Conservation (phyloP, 371 early-diverging fungal genomes). For the Mucor velutinosus region DNA sequence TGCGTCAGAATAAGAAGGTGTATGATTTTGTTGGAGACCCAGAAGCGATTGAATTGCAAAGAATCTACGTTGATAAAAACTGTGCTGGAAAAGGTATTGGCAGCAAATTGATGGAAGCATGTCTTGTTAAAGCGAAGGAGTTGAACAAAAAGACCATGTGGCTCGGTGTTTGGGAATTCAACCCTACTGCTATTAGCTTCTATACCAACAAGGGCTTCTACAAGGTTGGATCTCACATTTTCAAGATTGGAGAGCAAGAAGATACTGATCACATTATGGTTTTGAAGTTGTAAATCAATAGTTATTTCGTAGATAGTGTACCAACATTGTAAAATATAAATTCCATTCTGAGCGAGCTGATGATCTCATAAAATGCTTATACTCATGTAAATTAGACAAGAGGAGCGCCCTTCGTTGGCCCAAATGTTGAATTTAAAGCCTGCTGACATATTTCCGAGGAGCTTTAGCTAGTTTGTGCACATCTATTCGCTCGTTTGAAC, state of each 20-base stretch:
- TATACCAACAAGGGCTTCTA: constrained; percentile 28
- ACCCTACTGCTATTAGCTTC: constrained; percentile 27
- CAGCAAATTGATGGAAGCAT: constrained; percentile 8
- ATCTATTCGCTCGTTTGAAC: too few relatives aligned
- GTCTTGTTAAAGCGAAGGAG: constrained; percentile 13
- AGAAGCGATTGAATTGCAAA: constrained; percentile 28
- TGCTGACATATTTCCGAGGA: too few relatives aligned
- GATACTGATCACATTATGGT: constrained; percentile 33
- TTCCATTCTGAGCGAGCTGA: too few relatives aligned
- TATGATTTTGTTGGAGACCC: constrained; percentile 29
- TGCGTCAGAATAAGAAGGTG: constrained; percentile 14
- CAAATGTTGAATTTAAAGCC: too few relatives aligned
- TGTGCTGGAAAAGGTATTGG: constrained; percentile 31
- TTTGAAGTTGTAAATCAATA: constrained; percentile 21
- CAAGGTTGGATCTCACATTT: constrained; percentile 30
- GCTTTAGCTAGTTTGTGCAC: too few relatives aligned
- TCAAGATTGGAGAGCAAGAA: constrained; percentile 25
- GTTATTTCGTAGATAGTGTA: too few relatives aligned
- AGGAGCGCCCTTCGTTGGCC: too few relatives aligned
- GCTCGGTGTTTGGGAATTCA: constrained; percentile 44
- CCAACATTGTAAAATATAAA: too few relatives aligned
- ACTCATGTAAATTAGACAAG: too few relatives aligned
- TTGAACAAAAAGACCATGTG: constrained; percentile 32
- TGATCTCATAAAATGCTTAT: too few relatives aligned
- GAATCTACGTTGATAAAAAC: constrained; percentile 32